Evolutionary conservation across 164 flowering plant species (phyloP), one percentile per base, ranked within the genome.

Genomic region (Houttuynia cordata): DNA sequence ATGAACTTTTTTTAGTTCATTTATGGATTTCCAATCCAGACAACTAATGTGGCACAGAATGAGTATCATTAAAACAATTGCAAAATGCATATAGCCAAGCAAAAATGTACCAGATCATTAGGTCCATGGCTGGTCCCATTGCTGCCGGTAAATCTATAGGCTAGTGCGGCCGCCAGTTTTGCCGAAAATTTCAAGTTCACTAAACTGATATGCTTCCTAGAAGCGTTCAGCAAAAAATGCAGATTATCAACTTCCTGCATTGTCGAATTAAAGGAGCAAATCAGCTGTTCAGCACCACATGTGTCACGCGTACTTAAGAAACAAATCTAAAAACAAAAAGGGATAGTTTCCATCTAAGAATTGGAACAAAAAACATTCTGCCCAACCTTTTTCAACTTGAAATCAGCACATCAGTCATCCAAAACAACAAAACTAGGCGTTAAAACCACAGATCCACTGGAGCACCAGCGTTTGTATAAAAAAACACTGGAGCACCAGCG

Each of bases 151-250:
- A 66, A 74, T 72, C 94, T 76, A 90, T 94, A 79, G 42, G 76
- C 76, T 53, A 84, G 64, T 72, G 89, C 71, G 0, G 91, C 74
- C 76, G 94, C 94, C 97, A 86, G 68, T 72, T 84, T 83, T 60
- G 57, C 53, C 65, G 64, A 49, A 12, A 45, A 45, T 45, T 8
- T 8, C 17, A 17, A 45, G 14, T 45, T 14, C 8, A 10, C 49
- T 45, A 17, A 10, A 12, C 12, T 45, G 14, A 17, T 12, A 7
- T 45, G 49, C 49, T 45, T 45, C 1, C 49, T 45, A 12, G 49
- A 45, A 7, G 37, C 37, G 37, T 30, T 6, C 37, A 2, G 4
- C 6, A 30, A 30, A 2, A 2, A 30, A 30, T 30, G 37, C 37
- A 30, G 37, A 30, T 30, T 30, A 30, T 30, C 6, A 30, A 30